Evolutionary conservation across 176 grass and related monocot species (phyloP), one percentile per base, ranked within the genome.

Genomic region (Triticum dicoccoides): DNA sequence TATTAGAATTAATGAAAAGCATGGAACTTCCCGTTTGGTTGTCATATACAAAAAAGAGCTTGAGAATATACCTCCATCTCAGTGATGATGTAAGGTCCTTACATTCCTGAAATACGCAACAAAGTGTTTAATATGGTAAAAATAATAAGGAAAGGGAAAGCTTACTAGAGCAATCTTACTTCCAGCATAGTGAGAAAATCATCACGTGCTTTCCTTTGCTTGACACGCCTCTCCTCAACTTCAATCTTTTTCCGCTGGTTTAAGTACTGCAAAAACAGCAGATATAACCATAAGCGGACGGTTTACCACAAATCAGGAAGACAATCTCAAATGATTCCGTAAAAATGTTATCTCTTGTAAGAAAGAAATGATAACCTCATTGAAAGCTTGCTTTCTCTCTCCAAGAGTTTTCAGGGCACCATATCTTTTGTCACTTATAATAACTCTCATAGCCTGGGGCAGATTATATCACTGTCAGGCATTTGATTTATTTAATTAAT

Each of bases 351-450:
- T 82, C 54, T 63, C 56, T 77, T 72, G 65, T 51, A 70, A 58
- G 62, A 91, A 56, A 64, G 69, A 72, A 85, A 54, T 27, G 38
- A 41, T 65, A 66, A 99, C 97, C 97, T 99, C 97, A 82, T 96
- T 99, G 79, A 99, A 96, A 91, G 94, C 94, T 86, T 99, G 97
- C 76, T 99, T 99, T 86, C 94, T 94, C 86, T 99, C 97, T 85
- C 97, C 97, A 88, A 99, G 97, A 80, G 97, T 70, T 45, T 35
- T 82, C 65, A 82, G 32, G 17, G 65, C 80, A 82, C 65, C 65
- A 1, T 82, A 82, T 70, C 65, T 82, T 82, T 82, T 82, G 80
- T 82, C 80, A 82, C 49, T 70, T 69, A 82, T 82, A 51, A 99
- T 96, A 73, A 94, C 92, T 61, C 97, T 94, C 97, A 99, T 99